These are phyloP conservation scores for Ustilago nuda DNA, from an alignment of 1,284 basidiomycete genomes.

Conservation along the genomic window DNA sequence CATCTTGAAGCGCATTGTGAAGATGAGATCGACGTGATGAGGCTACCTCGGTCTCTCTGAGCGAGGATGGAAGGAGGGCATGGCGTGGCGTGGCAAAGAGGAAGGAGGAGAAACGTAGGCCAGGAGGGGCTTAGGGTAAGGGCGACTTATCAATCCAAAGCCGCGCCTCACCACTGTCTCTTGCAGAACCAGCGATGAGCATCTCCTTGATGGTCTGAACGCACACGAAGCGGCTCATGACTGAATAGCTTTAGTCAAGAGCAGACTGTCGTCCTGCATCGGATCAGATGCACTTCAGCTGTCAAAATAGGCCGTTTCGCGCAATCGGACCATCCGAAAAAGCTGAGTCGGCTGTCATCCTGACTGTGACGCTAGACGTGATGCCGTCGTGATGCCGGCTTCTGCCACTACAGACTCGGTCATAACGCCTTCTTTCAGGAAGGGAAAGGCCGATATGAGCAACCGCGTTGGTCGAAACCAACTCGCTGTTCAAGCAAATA, in stretches of 20 bases:
- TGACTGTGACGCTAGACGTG: not conserved
- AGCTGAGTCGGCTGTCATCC: not conserved
- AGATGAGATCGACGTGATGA: not conserved
- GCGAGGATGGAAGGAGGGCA: not conserved
- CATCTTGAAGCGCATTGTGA: not conserved
- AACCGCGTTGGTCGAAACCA: not conserved
- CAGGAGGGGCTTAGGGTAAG: too few relatives aligned
- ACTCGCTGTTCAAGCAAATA: not conserved
- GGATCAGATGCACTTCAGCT: not conserved
- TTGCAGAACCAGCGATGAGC: not conserved
- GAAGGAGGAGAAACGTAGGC: not conserved
- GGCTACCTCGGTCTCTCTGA: not conserved
- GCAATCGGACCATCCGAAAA: not conserved
- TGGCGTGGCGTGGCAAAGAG: not conserved
- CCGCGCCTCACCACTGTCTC: not conserved
- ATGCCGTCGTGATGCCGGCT: not conserved
- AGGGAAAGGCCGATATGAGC: constrained; percentile 9
- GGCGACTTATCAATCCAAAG: not conserved
- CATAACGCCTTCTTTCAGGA: constrained; percentile 9
- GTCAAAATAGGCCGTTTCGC: not conserved
- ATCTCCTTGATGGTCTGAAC: not conserved
- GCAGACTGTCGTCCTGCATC: not conserved
- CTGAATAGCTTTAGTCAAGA: not conserved
- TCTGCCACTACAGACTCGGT: not conserved
- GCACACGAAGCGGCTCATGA: not conserved